Evolutionary conservation across 108 stramenopile genomes (phyloP).

Genomic region (Skeletonema marinoi): DNA sequence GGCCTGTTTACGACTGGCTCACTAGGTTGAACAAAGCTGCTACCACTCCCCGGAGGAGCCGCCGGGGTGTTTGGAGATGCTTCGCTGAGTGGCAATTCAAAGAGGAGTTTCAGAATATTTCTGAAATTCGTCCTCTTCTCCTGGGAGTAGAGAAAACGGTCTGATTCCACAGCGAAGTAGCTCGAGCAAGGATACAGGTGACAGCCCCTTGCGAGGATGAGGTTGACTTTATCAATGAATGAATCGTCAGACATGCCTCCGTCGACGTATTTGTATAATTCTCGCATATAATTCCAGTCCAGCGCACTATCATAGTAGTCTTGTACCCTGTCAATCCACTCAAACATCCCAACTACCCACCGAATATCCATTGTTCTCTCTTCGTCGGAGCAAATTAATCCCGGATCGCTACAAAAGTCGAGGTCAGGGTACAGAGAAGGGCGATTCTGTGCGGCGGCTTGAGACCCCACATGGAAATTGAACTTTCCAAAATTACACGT

Average conservation of each 20-base stretch:
- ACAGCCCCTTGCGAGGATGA: conserved; percentile 22
- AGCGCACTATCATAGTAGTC: conserved; percentile 13
- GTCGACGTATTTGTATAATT: conserved; percentile 32
- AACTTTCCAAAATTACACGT: conserved; percentile 32
- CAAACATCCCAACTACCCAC: conserved; percentile 36
- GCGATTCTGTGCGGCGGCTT: conserved; percentile 29
- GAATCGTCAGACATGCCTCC: conserved; percentile 32
- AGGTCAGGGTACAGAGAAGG: conserved; percentile 35
- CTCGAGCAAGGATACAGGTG: conserved; percentile 16
- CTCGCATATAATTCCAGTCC: conserved; percentile 16
- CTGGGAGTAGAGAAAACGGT: conserved; percentile 9
- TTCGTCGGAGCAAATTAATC: conserved; percentile 19
- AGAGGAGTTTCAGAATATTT: conserved; percentile 27
- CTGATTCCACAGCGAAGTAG: conserved; percentile 2
- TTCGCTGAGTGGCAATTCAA: conserved; percentile 15
- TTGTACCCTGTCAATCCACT: conserved; percentile 37
- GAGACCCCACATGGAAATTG: conserved; percentile 27
- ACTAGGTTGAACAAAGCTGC: background rate
- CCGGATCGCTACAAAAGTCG: conserved; percentile 32
- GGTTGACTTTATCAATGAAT: conserved; percentile 27
- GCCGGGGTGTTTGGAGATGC: background rate
- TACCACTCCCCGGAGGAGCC: background rate
- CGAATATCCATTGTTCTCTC: conserved; percentile 25
- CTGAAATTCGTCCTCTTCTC: conserved; percentile 22
- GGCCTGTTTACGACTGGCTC: background rate